phyloP scores from a whole-genome alignment of 2,329 filamentous ascomycete genomes.

The Harringtonia aguacate region DNA sequence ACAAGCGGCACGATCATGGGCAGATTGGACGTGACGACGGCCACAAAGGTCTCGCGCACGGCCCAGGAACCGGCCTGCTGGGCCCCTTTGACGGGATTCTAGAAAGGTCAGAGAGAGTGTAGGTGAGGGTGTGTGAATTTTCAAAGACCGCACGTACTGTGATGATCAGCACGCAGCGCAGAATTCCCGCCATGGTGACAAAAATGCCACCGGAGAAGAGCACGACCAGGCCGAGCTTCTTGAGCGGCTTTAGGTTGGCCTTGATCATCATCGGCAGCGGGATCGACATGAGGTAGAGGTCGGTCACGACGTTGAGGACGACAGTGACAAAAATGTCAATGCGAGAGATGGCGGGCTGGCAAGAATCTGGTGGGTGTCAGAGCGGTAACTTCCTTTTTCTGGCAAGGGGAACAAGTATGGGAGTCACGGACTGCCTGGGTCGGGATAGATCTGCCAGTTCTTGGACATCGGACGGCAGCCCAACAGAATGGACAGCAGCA shows the following conservation, averaged over 20 bases:
- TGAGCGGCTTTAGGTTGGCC: conserved; percentile 33
- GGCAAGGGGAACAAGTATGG: background rate
- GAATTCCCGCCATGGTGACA: conserved; percentile 41
- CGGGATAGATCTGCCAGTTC: conserved; percentile 30
- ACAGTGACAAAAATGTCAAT: conserved; percentile 26
- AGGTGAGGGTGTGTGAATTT: background rate
- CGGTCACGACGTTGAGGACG: conserved; percentile 27
- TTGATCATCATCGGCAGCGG: conserved; percentile 40
- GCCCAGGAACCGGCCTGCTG: conserved; percentile 28
- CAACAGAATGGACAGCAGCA: conserved; percentile 22
- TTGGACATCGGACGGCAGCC: conserved; percentile 23
- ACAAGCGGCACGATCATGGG: conserved; percentile 14
- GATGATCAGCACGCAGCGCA: conserved; percentile 41
- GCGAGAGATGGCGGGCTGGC: conserved; percentile 27
- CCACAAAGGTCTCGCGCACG: conserved; percentile 15
- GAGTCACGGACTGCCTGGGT: conserved; percentile 27
- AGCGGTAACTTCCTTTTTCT: background rate
- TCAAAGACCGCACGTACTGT: conserved; percentile 19
- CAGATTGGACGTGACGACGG: conserved; percentile 14
- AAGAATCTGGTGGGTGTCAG: conserved; percentile 17
- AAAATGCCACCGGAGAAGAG: conserved; percentile 46
- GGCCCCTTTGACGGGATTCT: conserved; percentile 25
- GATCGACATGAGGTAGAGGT: conserved; percentile 28
- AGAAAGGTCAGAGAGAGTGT: background rate
- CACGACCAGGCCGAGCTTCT: conserved; percentile 40